Conservation (phyloP, 805 yeast genomes). For the Saturnispora sanitii region DNA sequence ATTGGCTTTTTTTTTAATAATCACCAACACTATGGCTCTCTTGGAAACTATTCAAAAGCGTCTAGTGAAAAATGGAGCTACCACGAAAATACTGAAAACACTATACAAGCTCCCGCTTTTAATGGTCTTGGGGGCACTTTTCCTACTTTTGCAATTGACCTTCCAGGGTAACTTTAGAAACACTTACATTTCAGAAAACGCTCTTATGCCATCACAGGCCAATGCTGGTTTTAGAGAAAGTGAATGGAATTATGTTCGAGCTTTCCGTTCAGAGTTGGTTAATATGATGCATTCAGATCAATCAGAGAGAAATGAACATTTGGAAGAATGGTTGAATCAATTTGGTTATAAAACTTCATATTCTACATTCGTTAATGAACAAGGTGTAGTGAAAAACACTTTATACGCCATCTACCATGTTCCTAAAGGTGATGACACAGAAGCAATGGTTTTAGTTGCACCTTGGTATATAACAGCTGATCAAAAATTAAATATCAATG, state of each 20-base stretch:
- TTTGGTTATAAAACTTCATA: constrained; percentile 60
- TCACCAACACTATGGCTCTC: constrained; percentile 35
- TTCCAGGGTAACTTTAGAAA: constrained; percentile 69
- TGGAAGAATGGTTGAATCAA: constrained; percentile 53
- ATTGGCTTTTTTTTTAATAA: not conserved
- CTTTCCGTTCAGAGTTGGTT: constrained; percentile 55
- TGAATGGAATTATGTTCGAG: constrained; percentile 89
- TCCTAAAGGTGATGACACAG: constrained; percentile 93
- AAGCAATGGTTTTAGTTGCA: constrained; percentile 81
- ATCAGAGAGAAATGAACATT: constrained; percentile 33
- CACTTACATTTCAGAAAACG: constrained; percentile 91
- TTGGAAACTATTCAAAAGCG: constrained; percentile 36
- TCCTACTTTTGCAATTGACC: constrained; percentile 61
- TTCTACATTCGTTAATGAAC: constrained; percentile 21
- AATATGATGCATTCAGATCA: constrained; percentile 28
- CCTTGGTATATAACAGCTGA: constrained; percentile 79
- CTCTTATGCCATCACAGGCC: constrained; percentile 94
- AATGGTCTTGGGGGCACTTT: constrained; percentile 37
- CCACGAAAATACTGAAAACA: constrained; percentile 34
- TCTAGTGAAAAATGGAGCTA: constrained; percentile 34
- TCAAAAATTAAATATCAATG: constrained; percentile 64
- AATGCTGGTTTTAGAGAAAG: constrained; percentile 83
- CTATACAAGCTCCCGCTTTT: constrained; percentile 37
- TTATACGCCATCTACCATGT: constrained; percentile 81
- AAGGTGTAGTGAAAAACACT: constrained; percentile 17